Percentiles rank a stretch among this genome's conserved stretches.
These are phyloP conservation scores for Hyaloraphidium curvatum DNA, from an alignment of 192 early-diverging fungal genomes.

Conservation along the genomic window DNA sequence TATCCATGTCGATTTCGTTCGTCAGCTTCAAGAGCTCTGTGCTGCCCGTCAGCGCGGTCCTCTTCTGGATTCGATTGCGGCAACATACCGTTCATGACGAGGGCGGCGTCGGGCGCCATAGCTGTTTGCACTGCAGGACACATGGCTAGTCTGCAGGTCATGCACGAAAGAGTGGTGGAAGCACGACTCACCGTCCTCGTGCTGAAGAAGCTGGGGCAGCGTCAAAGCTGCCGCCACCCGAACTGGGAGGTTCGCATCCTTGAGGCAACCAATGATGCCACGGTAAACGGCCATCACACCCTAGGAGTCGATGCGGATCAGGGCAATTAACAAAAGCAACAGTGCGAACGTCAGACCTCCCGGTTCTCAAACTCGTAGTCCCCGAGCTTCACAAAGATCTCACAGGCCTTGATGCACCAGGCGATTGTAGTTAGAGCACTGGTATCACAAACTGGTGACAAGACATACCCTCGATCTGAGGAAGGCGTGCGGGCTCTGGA, in stretches of 20 bases:
- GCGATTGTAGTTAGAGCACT: too few relatives aligned
- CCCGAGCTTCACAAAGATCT: conserved; percentile 16
- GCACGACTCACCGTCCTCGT: conserved; percentile 36
- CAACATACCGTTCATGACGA: conserved; percentile 68
- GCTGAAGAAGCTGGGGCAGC: conserved; percentile 54
- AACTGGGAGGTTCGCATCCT: conserved; percentile 70
- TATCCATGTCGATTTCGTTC: conserved; percentile 86
- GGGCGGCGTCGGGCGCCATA: conserved; percentile 58
- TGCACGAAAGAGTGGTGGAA: too few relatives aligned
- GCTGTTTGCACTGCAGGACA: conserved; percentile 32
- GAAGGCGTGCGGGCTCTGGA: conserved; percentile 62
- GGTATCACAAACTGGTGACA: not conserved
- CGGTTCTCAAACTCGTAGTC: conserved; percentile 13
- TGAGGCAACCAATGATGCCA: conserved; percentile 37
- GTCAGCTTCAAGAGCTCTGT: conserved; percentile 57
- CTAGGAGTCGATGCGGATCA: too few relatives aligned
- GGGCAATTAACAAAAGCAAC: not conserved
- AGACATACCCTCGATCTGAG: conserved; percentile 51
- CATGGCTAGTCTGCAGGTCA: too few relatives aligned
- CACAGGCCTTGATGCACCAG: conserved; percentile 19
- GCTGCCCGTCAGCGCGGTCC: too few relatives aligned
- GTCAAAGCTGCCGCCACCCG: conserved; percentile 70
- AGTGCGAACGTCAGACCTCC: not conserved
- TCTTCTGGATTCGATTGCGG: too few relatives aligned
- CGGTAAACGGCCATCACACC: conserved; percentile 23